Evolutionary conservation across 2,329 filamentous ascomycete species (phyloP).

Genomic region (Monascus ruber): DNA sequence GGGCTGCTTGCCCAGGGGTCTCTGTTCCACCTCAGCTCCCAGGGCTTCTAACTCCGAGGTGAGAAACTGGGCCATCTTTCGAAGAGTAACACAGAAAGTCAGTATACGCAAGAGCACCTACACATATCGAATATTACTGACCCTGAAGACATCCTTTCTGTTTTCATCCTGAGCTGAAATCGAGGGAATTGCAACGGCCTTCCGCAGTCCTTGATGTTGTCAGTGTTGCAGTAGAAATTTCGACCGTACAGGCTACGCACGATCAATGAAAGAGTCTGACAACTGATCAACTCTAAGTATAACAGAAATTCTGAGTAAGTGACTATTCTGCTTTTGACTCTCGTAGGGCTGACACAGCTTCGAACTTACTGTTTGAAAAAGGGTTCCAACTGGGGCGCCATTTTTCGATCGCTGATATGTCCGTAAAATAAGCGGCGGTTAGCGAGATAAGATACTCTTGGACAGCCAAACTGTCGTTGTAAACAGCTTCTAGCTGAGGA

Average conservation of each 20-base stretch:
- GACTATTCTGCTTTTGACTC: neutral
- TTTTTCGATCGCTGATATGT: conserved; percentile 45
- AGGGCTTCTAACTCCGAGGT: conserved; percentile 69
- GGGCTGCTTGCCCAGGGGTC: conserved; percentile 81
- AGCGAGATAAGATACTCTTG: conserved; percentile 6
- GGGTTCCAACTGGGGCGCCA: conserved; percentile 81
- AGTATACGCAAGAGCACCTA: neutral
- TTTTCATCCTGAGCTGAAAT: conserved; percentile 84
- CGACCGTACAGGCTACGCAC: conserved; percentile 30
- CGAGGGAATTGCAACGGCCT: conserved; percentile 93
- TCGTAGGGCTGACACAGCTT: neutral
- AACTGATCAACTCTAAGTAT: conserved; percentile 55
- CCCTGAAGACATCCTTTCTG: conserved; percentile 79
- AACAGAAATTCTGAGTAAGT: neutral
- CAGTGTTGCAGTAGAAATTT: neutral
- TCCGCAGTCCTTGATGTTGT: conserved; percentile 47
- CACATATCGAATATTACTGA: conserved; percentile 17
- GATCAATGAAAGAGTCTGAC: conserved; percentile 73
- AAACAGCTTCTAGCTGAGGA: conserved; percentile 1
- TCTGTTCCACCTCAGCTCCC: conserved; percentile 77
- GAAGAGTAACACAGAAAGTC: neutral
- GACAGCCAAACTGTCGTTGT: conserved; percentile 1
- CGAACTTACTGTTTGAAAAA: conserved; percentile 67
- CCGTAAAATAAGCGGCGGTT: conserved; percentile 32
- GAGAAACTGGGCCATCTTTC: conserved; percentile 80